Base-by-base conservation (phyloP, 2,329 filamentous ascomycete species). In the Xylariaceae sp. region DNA sequence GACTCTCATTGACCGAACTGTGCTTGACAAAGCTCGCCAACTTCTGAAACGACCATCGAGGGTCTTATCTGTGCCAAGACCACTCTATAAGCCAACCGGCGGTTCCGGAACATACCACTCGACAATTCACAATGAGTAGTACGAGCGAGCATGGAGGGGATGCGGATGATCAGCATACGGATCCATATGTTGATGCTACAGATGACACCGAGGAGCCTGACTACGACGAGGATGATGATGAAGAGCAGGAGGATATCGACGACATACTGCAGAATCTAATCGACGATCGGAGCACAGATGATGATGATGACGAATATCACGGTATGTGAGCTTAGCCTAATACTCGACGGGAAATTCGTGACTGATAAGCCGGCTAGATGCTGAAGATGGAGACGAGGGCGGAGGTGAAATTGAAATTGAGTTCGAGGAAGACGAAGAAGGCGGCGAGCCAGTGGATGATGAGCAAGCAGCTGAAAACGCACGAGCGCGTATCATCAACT, bases 341-440 rank as follows among this genome's bases (percentile, higher is more conserved):
- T 27, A 27, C 7, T 27, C 7, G 22, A n/a, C 22, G 4, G 22
- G 7, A 27, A 27, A 27, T 7, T 5, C 7, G 22, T 27, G 22
- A 7, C 39, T 30, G 15, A 44, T 35, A 18, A 32, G 39, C 32
- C 17, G 22, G 22, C 15, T 42, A 65, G 61, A 65, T 49, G 60
- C 59, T 18, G 61, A 63, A 65, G 61, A 65, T 49, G 61, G 58
- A 17, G 61, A 63, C 45, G 63, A 64, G n/a, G 61, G 58, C 22
- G 55, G 59, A 11, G 22, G 65, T 35, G 56, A 61, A 12, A 59
- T 64, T 32, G 42, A 64, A 5, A 61, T 68, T 15, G 59, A 68
- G 22, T 56, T 68, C 17, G 60, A 58, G 22, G 53, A 56, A 18
- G 57, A 55, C 31, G 58, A 45, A 22, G 59, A 60, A 32, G 58